Base-by-base conservation (phyloP, 2,329 filamentous ascomycete species). In the Colletotrichum lentis region DNA sequence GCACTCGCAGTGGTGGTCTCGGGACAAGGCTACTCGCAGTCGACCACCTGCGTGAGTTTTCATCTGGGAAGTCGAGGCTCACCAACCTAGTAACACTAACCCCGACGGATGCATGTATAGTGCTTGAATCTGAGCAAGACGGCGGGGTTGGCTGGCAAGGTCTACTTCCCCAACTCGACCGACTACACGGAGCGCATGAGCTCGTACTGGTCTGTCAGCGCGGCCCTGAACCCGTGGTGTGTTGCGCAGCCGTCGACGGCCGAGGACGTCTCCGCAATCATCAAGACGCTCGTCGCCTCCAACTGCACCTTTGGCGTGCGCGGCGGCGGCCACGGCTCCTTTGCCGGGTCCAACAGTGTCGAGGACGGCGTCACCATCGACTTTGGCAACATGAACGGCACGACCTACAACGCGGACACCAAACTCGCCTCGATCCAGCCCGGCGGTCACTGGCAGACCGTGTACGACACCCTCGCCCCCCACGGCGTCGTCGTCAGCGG, bases 131-230 rank as follows among this genome's bases (percentile, higher is more conserved):
- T 78, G 43, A 63, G 64, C 20, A 72, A 71, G 27, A 53, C 60
- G 4, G 64, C 69, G 3, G 71, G 73, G 3, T 71, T 79, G 7
- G 64, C 68, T 7, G 74, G 73, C 46, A 75, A 77, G 65, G 73
- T 78, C 46, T 73, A 76, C 66, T 72, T 72, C 5, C 76, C 75
- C 7, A 67, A 73, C 22, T 73, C 73, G 3, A 62, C 62, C 20
- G 71, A 71, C 18, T 79, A 78, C 55, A 58, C 69, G 35, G 73
- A 73, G 10, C 76, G 77, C 7, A 73, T 79, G 58, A 71, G 73
- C 27, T 74, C 76, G 0, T 80, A 80, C 73, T 80, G 77, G 76
- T 80, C 78, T 5, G 67, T 71, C 43, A 77, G 76, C 41, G 79
- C 79, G 1, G 77, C 77, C 8, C 68, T 80, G 31, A 60, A 72